Conservation (phyloP, 2,329 filamentous ascomycete species). For the Penicillium digitatum region DNA sequence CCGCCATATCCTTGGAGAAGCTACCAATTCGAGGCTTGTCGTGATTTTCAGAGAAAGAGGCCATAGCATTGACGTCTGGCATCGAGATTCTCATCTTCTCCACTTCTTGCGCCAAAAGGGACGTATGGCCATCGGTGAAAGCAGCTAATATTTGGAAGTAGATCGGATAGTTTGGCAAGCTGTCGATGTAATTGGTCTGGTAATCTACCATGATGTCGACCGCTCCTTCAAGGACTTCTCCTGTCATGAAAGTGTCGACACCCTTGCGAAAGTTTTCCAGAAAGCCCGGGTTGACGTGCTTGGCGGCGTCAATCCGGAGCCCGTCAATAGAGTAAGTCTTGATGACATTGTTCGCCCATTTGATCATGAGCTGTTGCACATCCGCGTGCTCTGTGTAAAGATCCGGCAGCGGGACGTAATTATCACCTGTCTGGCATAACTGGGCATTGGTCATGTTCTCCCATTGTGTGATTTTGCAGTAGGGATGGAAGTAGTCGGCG, state of each 20-base stretch:
- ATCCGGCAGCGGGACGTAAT: conserved; percentile 48
- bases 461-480: conserved; percentile 33
- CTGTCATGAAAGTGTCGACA: conserved; percentile 43
- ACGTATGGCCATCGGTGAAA: conserved; percentile 32
- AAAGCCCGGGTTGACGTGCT: conserved; percentile 45
- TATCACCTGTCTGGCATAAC: conserved; percentile 19
- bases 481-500: conserved; percentile 31
- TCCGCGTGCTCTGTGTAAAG: conserved; percentile 44
- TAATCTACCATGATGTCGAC: conserved; percentile 38
- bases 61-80: conserved; percentile 46
- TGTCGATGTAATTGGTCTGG: conserved; percentile 41
- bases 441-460: conserved; percentile 27
- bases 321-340: conserved; percentile 48
- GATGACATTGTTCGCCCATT: conserved; percentile 42
- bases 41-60: conserved; percentile 58
- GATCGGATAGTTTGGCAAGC: conserved; percentile 47
- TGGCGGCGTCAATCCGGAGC: conserved; percentile 49
- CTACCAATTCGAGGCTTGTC: conserved; percentile 54
- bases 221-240: conserved; percentile 43
- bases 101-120: conserved; percentile 23
- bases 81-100: conserved; percentile 28
- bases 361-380: conserved; percentile 37
- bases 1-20: conserved; percentile 50
- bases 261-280: conserved; percentile 35
- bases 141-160: conserved; percentile 32